phyloP scores from a whole-genome alignment of 257 asterid genomes.

The Capsicum chinense region DNA sequence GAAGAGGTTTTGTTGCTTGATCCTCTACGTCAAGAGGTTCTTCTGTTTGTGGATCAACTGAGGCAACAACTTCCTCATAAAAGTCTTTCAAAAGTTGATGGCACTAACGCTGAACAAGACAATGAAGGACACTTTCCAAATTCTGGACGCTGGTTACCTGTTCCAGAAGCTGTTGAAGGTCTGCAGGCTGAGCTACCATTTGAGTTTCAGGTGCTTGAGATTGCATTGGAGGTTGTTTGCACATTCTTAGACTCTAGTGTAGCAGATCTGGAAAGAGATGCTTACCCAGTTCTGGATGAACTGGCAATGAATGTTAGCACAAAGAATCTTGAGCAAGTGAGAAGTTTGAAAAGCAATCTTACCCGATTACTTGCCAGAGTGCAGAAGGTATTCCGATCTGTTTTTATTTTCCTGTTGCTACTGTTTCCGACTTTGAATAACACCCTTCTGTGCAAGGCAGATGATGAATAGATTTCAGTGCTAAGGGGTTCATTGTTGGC shows the following conservation, averaged over 20 bases:
- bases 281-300: slow-evolving; percentile 96
- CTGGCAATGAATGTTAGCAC: slow-evolving; percentile 93
- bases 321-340: slow-evolving; percentile 88
- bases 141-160: slow-evolving; percentile 62
- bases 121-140: slow-evolving; percentile 57
- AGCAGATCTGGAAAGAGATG: slow-evolving; percentile 88
- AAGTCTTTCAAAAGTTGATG: slow-evolving; percentile 41
- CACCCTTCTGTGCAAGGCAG: neutral
- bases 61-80: slow-evolving; percentile 74
- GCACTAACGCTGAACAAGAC: slow-evolving; percentile 46
- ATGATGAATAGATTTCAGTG: neutral
- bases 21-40: slow-evolving; percentile 94
- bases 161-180: slow-evolving; percentile 74
- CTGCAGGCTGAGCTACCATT: slow-evolving; percentile 92
- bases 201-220: slow-evolving; percentile 97
- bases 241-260: slow-evolving; percentile 77
- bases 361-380: slow-evolving; percentile 94
- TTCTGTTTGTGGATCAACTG: slow-evolving; percentile 96
- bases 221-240: slow-evolving; percentile 94
- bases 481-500: neutral
- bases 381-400: slow-evolving; percentile 68
- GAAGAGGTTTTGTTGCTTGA: slow-evolving; percentile 94
- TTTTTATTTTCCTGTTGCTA: slow-evolving; percentile 28
- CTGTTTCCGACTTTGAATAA: neutral
- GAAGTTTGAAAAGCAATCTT: slow-evolving; percentile 92